Evolutionary conservation across 2,329 filamentous ascomycete genomes (phyloP).

Genomic region (Calonectria honghensis): DNA sequence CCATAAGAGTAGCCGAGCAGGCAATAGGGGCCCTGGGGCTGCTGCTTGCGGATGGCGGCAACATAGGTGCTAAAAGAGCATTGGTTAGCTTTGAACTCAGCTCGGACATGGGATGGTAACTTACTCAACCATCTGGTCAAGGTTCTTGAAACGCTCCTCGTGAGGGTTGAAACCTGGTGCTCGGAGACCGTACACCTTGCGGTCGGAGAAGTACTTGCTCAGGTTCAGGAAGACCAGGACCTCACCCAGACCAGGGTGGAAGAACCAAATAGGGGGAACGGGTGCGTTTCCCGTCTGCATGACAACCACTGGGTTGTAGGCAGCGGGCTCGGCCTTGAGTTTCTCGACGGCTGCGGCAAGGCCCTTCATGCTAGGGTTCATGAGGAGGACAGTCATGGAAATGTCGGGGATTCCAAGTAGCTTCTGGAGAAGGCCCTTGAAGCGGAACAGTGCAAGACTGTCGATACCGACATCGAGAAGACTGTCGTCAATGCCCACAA

Average conservation of each 20-base stretch:
- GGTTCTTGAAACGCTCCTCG: neutral
- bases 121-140: conserved; percentile 6
- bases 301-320: neutral
- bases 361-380: conserved; percentile 8
- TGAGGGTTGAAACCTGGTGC: conserved; percentile 6
- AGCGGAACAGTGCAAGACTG: conserved; percentile 10
- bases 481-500: conserved; percentile 7
- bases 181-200: conserved; percentile 13
- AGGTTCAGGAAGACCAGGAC: conserved; percentile 10
- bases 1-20: conserved; percentile 1
- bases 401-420: conserved; percentile 2
- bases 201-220: conserved; percentile 16
- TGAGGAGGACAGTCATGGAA: conserved; percentile 6
- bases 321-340: neutral
- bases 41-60: conserved; percentile 1
- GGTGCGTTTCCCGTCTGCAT: conserved; percentile 1
- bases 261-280: conserved; percentile 8
- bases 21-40: conserved; percentile 1
- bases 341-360: conserved; percentile 1
- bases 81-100: neutral
- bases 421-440: conserved; percentile 4
- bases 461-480: neutral
- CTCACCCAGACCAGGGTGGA: conserved; percentile 7
- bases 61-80: neutral
- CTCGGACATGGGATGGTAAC: neutral